Evolutionary conservation across 768 basidiomycete species (phyloP), one percentile per base, ranked within the genome.

Genomic region (Jaapia argillacea): DNA sequence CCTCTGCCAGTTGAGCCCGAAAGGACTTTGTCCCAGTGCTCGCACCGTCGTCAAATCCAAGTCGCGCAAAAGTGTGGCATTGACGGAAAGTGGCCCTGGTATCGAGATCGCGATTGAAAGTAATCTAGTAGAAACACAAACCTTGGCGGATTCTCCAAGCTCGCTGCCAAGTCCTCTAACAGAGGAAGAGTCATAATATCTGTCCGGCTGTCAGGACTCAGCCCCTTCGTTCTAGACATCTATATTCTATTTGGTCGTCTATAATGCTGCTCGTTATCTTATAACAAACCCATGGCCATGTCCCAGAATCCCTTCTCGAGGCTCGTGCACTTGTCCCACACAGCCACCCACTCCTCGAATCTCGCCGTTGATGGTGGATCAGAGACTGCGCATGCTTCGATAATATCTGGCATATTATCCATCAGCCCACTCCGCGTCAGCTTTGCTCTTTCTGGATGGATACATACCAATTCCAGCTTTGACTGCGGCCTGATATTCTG

Each of bases 291-390:
- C 51, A 80, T 55, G 3, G 75, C 75, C 68, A 77, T 77, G 37
- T 93, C 85, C 92, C 92, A 97, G 57, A 94, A 94, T 0, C 71
- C 76, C 51, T 77, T 83, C 63, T 97, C 92, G 37, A 96, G 65
- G 37, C 63, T 59, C 0, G 85, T 79, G 54, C 86, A 88, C 43
- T 73, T 74, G 54, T 75, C 70, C 85, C 89, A 94, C 2, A 90
- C 74, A 14, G 61, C 54, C 40, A 66, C 61, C 75, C 90, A 85
- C 53, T 85, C 81, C 3, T 65, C 66, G 23, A 87, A 67, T 25
- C 79, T 68, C 13, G 46, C 52, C 0, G 65, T 56, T 0, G 81
- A 84, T 0, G 88, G 84, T 2, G 85, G 79, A 45, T 85, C 77
- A 1, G 54, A 62, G 0, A 60, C 69, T 1, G 81, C 79, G 16